phyloP scores from a whole-genome alignment of 2,329 filamentous ascomycete species.

The Harringtonia aguacate region DNA sequence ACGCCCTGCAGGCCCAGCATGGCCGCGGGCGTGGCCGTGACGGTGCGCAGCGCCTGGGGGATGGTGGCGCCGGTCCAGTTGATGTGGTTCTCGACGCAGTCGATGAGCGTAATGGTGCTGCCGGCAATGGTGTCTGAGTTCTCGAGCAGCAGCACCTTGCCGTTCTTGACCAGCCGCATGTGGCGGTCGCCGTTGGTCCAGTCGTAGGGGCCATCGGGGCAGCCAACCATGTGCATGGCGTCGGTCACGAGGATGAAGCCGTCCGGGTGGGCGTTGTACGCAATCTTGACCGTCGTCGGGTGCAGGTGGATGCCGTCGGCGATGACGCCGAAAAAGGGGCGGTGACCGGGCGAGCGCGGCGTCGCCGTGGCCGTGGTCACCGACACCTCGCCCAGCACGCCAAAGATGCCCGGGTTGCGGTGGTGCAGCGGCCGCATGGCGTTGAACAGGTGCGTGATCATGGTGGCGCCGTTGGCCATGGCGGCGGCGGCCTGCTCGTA shows the following conservation, averaged over 20 bases:
- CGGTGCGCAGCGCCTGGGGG: constrained; percentile 57
- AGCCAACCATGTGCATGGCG: constrained; percentile 77
- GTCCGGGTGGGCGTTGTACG: constrained; percentile 73
- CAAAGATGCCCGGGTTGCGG: constrained; percentile 84
- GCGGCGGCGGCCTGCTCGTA: constrained; percentile 71
- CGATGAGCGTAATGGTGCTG: constrained; percentile 62
- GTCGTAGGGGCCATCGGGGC: constrained; percentile 73
- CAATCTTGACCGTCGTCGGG: constrained; percentile 79
- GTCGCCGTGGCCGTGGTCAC: not conserved
- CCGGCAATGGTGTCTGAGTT: constrained; percentile 72
- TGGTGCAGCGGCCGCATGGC: constrained; percentile 87
- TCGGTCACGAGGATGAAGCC: constrained; percentile 87
- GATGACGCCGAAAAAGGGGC: constrained; percentile 82
- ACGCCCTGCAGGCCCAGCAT: constrained; percentile 59
- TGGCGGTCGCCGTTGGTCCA: constrained; percentile 66
- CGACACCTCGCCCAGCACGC: constrained; percentile 56
- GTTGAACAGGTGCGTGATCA: constrained; percentile 93
- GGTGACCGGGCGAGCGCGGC: constrained; percentile 35
- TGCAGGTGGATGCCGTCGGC: constrained; percentile 86
- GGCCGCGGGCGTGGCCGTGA: constrained; percentile 65
- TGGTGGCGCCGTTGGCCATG: constrained; percentile 64
- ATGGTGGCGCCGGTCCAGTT: constrained; percentile 60
- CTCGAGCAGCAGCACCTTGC: constrained; percentile 62
- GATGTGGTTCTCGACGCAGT: constrained; percentile 75
- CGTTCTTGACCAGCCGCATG: constrained; percentile 56